Base-by-base conservation (phyloP, 2,329 filamentous ascomycete genomes). In the Alternaria arborescens region DNA sequence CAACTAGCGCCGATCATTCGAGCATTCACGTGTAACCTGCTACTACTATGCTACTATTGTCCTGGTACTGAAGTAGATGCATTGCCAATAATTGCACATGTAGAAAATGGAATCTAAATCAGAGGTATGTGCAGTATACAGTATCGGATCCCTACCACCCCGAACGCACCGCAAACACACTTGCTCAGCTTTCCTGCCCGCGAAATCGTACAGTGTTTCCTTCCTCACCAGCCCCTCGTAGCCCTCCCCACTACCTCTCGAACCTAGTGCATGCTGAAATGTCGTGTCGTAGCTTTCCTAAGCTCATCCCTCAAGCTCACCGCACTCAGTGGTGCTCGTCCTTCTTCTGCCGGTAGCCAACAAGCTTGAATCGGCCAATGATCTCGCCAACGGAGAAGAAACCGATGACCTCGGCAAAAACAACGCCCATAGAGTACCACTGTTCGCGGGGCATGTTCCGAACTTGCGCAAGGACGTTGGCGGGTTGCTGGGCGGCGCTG, bases 351-450 rank as follows among this genome's bases (percentile, higher is more conserved):
- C 82, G 75, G 87, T 99, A 99, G 68, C 95, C 95, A 72, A 99
- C 86, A 72, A 99, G 81, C 91, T 99, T 98, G 84, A 95, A 88
- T 77, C 94, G 88, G 75, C 95, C 95, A 75, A 99, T 89, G 81
- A 99, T 98, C 87, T 98, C 94, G 68, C 95, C 95, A 56, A 98
- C 88, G 64, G 94, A 96, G 87, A 98, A 99, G 88, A 99, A 99
- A 64, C 95, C 95, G 70, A 99, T 82, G 52, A 93, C 87, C 84
- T 99, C 94, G 58, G 94, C 94, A 48, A 86, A 82, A 64, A 97
- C 84, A 61, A 99, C 91, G 71, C 91, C 92, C 62, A 86, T 90
- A 55, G 90, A 82, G 56, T 87, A 86, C 71, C 94, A 79, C 81
- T 97, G 90, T 71, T 88, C 85, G 69, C 82, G 84, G 80, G 88